A percentile compares a stretch with the other conserved stretches of the same genome.
phyloP scores from a whole-genome alignment of 345 rosid species.

The Hypericum androsaemum region DNA sequence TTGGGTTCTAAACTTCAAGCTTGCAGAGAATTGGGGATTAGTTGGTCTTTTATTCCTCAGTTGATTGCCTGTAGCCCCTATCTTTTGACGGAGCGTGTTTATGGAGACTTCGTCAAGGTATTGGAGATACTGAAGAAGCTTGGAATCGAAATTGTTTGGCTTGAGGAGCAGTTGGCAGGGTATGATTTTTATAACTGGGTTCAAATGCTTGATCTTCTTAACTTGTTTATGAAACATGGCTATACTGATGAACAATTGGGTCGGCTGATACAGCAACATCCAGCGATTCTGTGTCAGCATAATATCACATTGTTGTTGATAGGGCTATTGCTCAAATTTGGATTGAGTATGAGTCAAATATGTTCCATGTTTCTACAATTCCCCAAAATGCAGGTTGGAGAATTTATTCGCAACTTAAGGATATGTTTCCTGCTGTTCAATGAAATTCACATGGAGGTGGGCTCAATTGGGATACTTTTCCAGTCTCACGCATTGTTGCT shows the following conservation, averaged over 20 bases:
- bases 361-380: conserved; percentile 39
- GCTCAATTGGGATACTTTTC: conserved; percentile 40
- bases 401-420: conserved; percentile 45
- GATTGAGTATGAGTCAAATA: conserved; percentile 34
- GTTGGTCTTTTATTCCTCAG: conserved; percentile 30
- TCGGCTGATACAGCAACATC: conserved; percentile 39
- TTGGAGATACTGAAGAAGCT: conserved; percentile 37
- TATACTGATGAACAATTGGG: conserved; percentile 30
- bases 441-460: conserved; percentile 45
- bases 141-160: conserved; percentile 38
- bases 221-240: conserved; percentile 30
- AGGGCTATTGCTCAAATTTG: conserved; percentile 49
- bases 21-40: conserved; percentile 54
- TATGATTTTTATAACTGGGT: conserved; percentile 46
- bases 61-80: conserved; percentile 39
- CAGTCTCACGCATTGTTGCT: conserved; percentile 35
- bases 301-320: conserved; percentile 27
- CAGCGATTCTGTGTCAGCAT: conserved; percentile 49
- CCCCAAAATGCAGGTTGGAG: conserved; percentile 34
- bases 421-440: conserved; percentile 34
- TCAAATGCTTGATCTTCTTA: conserved; percentile 32
- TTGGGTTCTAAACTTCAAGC: conserved; percentile 40
- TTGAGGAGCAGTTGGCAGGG: conserved; percentile 35
- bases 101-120: conserved; percentile 37
- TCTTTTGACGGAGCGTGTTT: conserved; percentile 42